Base-by-base conservation (phyloP, 2,329 filamentous ascomycete species). In the Chaetomiaceae sp. region DNA sequence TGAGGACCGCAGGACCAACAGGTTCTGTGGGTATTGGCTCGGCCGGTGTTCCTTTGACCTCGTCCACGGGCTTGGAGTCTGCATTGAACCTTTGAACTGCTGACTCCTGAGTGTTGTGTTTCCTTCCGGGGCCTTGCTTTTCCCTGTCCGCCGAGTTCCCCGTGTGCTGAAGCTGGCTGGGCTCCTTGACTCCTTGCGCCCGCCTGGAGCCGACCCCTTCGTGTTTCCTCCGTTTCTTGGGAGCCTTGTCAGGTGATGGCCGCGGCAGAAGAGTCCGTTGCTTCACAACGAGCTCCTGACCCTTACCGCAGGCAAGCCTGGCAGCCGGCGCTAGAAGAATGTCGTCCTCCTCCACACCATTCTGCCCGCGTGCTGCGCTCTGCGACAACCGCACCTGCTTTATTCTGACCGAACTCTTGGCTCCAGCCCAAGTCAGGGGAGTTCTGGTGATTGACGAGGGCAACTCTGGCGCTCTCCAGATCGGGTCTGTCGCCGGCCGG, bases 391-490 rank as follows among this genome's bases (percentile, higher is more conserved):
- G 42, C 12, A 53, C 51, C 14, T 25, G 36, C 37, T 58, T 58
- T 14, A 59, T 63, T 14, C 51, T 57, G 14, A 54, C 27, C 6
- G 60, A 39, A 11, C 47, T 55, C n/a, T 42, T 40, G 9, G 50
- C 45, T 9, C 23, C 46, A 8, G 37, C 44, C 14, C 46, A 14
- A 12, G 27, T 9, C 15, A 51, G 47, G 1, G 25, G 34, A 45
- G 59, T 56, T 22, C 53, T 47, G 25, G 63, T 56, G 2, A 56
- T 58, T 2, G 61, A 49, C n/a, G 46, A 56, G 7, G 65, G 64
- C 7, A 74, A 58, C 6, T 69, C 69, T 1, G 73, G 72, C 1
- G 63, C 62, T 22, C 64, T 64, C 73, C 73, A 76, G 0, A 64
- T 57, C 3, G 73, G 68, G 47, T 76, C 73, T 17, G 53, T 46